Conservation (phyloP, 805 yeast species). For the Candida boidinii region DNA sequence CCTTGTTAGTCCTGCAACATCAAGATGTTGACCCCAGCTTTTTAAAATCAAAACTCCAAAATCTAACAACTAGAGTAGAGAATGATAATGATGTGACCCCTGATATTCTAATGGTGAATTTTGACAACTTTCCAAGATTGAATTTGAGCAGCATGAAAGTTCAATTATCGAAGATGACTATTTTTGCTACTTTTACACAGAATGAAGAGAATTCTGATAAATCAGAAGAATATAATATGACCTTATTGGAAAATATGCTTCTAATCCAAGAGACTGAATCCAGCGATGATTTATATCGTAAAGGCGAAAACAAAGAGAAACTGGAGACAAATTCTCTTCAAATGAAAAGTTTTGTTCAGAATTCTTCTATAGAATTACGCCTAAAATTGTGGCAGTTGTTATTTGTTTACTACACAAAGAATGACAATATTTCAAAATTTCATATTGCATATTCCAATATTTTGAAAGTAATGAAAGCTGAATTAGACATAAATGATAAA, state of each 20-base stretch:
- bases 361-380: slow-evolving; percentile 57
- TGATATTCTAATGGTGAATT: slow-evolving; percentile 46
- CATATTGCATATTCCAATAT: too few relatives aligned
- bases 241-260: too few relatives aligned
- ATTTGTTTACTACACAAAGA: too few relatives aligned
- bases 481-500: too few relatives aligned
- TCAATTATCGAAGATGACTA: slow-evolving; percentile 64
- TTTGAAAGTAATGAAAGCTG: too few relatives aligned
- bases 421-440: too few relatives aligned
- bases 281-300: too few relatives aligned
- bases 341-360: slow-evolving; percentile 50
- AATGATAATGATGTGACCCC: slow-evolving; percentile 11
- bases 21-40: slow-evolving; percentile 21
- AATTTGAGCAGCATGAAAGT: slow-evolving; percentile 39
- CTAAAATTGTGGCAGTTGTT: slow-evolving; percentile 71
- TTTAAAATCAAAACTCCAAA: slow-evolving; percentile 19
- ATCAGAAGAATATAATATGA: too few relatives aligned
- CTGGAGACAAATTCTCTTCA: too few relatives aligned
- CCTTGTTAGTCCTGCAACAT: slow-evolving; percentile 34
- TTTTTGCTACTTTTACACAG: slow-evolving; percentile 59
- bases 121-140: slow-evolving; percentile 48
- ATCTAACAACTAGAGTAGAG: too few relatives aligned
- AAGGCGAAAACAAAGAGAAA: slow-evolving; percentile 34
- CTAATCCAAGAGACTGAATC: too few relatives aligned
- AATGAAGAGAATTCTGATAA: too few relatives aligned